Evolutionary conservation across 2,329 filamentous ascomycete genomes (phyloP), one percentile per base, ranked within the genome.

Genomic region (Pyrenophora graminea): DNA sequence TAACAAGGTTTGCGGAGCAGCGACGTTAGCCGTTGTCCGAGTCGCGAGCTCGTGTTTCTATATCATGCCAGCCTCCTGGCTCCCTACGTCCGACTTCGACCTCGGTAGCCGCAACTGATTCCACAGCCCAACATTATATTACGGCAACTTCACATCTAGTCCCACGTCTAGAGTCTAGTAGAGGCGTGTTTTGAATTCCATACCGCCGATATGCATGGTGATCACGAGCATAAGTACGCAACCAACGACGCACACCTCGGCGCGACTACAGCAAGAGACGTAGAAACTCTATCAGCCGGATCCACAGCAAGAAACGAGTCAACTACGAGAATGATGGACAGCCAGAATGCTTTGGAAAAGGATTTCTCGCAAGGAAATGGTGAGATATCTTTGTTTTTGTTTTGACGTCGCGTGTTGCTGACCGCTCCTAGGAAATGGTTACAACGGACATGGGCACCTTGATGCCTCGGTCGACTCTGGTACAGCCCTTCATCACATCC

Each of bases 351-450:
- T 1, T 48, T 77, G 17, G 77, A 79, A 66, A 79, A 79, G 66
- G 77, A 79, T 61, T 79, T 76, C 56, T 74, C 68, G 39, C 40
- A 40, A 12, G 55, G 60, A 10, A 59, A 72, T 65, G 61, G 66
- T 68, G 59, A 57, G 49, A 38, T 7, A 6, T 10, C 15, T 15
- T 15, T 21, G 1, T 36, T 30, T 39, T 48, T 13, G 18, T 31
- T 19, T 13, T 27, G 18, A 30, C 37, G 2, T 15, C 4, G 2
- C 8, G 2, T 3, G 13, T 18, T 7, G 15, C 39, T 63, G 15
- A 58, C 37, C 39, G 55, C 34, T 23, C 17, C 39, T 48, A 53
- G 52, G 48, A 10, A 61, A 63, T 31, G 61, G 58, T 8, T 67
- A 59, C 33, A 53, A 47, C 2, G 59, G 57, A 13, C 63, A 67